Percentiles rank a stretch among this genome's conserved stretches.
phyloP scores from a whole-genome alignment of 2,329 filamentous ascomycete species.

The Mariannaea sp. region DNA sequence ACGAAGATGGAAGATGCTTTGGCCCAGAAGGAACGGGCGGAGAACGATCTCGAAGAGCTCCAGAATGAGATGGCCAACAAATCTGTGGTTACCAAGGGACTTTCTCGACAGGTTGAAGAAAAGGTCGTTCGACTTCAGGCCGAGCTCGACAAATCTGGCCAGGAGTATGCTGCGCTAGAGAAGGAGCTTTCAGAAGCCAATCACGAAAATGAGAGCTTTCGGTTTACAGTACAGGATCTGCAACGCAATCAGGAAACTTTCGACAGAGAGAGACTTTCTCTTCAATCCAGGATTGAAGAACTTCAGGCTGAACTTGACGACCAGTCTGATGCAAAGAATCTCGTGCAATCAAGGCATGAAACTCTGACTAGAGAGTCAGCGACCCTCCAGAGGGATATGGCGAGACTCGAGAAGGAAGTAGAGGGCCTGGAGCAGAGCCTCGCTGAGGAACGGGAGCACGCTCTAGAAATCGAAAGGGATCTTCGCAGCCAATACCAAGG shows the following conservation, averaged over 20 bases:
- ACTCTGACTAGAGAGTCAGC: slow-evolving; percentile 68
- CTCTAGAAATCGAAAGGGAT: slow-evolving; percentile 64
- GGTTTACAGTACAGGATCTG: slow-evolving; percentile 50
- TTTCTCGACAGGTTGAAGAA: slow-evolving; percentile 76
- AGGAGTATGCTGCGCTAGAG: slow-evolving; percentile 57
- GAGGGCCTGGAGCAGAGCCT: slow-evolving; percentile 55
- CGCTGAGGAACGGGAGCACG: slow-evolving; percentile 60
- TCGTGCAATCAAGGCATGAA: slow-evolving; percentile 72
- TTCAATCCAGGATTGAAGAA: slow-evolving; percentile 57
- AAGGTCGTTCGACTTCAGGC: slow-evolving; percentile 68
- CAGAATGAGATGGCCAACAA: slow-evolving; percentile 81
- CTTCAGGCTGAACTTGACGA: slow-evolving; percentile 63
- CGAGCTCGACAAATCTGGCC: slow-evolving; percentile 61
- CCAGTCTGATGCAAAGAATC: slow-evolving; percentile 67
- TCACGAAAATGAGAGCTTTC: slow-evolving; percentile 52
- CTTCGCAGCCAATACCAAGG: slow-evolving; percentile 52
- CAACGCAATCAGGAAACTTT: slow-evolving; percentile 41
- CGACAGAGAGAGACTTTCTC: slow-evolving; percentile 40
- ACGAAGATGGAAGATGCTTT: slow-evolving; percentile 55
- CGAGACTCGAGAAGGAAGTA: slow-evolving; percentile 52
- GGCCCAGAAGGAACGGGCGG: slow-evolving; percentile 60
- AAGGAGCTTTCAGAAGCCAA: slow-evolving; percentile 54
- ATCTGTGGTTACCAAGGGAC: slow-evolving; percentile 74
- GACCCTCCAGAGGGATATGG: slow-evolving; percentile 68
- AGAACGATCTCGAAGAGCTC: slow-evolving; percentile 65